Conservation (phyloP, 2,329 filamentous ascomycete genomes). For the Epichloe sylvatica region DNA sequence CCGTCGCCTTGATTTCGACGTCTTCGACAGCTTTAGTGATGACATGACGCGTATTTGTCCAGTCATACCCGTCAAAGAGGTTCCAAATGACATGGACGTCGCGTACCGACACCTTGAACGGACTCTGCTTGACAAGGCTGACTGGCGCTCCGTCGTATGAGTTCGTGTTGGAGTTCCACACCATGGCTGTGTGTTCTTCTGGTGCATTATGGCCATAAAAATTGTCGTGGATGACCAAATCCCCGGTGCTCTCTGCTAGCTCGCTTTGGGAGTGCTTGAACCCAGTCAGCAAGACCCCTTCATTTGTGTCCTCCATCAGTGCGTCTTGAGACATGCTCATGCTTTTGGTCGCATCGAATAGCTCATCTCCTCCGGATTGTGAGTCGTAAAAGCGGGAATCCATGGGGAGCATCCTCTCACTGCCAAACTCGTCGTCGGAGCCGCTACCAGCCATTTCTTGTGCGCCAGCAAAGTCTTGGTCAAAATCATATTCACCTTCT, state of each 20-base stretch:
- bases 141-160: conserved; percentile 55
- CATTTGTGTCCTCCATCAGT: conserved; percentile 22
- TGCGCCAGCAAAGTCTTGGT: conserved; percentile 46
- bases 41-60: conserved; percentile 71
- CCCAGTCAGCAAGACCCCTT: conserved; percentile 23
- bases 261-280: conserved; percentile 15
- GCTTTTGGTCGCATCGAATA: conserved; percentile 33
- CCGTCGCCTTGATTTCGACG: conserved; percentile 68
- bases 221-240: conserved; percentile 62
- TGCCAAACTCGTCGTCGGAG: conserved; percentile 18
- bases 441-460: conserved; percentile 31
- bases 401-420: conserved; percentile 22
- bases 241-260: conserved; percentile 38
- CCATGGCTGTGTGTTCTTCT: conserved; percentile 51
- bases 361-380: conserved; percentile 27
- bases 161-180: conserved; percentile 69
- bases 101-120: conserved; percentile 63
- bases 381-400: conserved; percentile 36
- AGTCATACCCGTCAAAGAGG: conserved; percentile 94
- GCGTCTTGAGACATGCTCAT: conserved; percentile 16
- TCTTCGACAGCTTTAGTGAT: conserved; percentile 82
- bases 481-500: conserved; percentile 48
- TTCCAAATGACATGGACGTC: conserved; percentile 97
- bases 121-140: conserved; percentile 47
- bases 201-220: conserved; percentile 55